Base-by-base conservation (phyloP, 257 asterid species). In the Rehmannia glutinosa region DNA sequence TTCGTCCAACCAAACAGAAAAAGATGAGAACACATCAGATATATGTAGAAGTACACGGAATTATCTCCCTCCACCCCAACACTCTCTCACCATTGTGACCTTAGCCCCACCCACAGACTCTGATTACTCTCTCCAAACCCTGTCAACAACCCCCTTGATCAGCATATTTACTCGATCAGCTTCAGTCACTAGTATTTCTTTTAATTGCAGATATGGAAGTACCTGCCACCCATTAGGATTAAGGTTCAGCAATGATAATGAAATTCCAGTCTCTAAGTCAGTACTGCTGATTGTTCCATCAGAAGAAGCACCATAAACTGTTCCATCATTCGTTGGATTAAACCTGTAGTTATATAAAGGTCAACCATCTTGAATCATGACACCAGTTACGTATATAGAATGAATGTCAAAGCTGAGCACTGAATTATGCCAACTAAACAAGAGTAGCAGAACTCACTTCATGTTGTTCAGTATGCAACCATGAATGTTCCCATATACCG, bases 141-240 rank as follows among this genome's bases (percentile, higher is more conserved):
- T n/a, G n/a, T n/a, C n/a, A n/a, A n/a, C n/a, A n/a, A n/a, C n/a
- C n/a, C n/a, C n/a, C n/a, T n/a, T n/a, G n/a, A n/a, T n/a, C n/a
- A n/a, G n/a, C n/a, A n/a, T n/a, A n/a, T n/a, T n/a, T n/a, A n/a
- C n/a, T n/a, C n/a, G n/a, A n/a, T n/a, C n/a, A n/a, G n/a, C n/a
- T n/a, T n/a, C n/a, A n/a, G n/a, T n/a, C n/a, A n/a, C n/a, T n/a
- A n/a, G n/a, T n/a, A n/a, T n/a, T n/a, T n/a, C n/a, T n/a, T n/a
- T n/a, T n/a, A n/a, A n/a, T n/a, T 35, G 2, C 42, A n/a, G 17
- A 54, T 39, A 21, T 8, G 59, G 0, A 51, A 57, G 43, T 80
- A 93, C 99, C 96, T 93, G 95, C 97, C 96, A 93, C 57, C 97
- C 99, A 56, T 82, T 45, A 74, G 99, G 99, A 84, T 93, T 93